phyloP scores from a whole-genome alignment of 208 protist genomes.

The Trypanosomatidae sp. region DNA sequence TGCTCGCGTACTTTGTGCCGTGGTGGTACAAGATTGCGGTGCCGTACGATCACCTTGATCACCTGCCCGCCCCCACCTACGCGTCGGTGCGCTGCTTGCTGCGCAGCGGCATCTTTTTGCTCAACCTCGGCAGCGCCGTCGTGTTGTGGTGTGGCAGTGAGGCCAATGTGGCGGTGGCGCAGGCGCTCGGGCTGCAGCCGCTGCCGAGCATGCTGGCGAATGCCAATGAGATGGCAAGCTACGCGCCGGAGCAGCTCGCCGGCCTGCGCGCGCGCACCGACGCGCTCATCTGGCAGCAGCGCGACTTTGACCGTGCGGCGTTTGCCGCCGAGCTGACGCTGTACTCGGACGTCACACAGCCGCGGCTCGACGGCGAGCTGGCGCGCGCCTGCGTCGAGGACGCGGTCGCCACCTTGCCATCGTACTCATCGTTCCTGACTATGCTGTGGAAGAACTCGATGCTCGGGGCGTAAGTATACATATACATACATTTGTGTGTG shows the following conservation, averaged over 20 bases:
- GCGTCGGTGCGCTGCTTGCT: conserved; percentile 40
- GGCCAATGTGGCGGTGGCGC: conserved; percentile 18
- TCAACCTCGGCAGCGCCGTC: conserved; percentile 32
- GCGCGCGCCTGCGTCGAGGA: too few relatives aligned
- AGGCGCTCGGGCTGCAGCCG: conserved; percentile 20
- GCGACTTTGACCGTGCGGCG: neutral
- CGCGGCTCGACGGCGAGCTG: too few relatives aligned
- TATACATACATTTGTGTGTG: too few relatives aligned
- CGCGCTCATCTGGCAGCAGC: conserved; percentile 7
- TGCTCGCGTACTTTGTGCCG: conserved; percentile 46
- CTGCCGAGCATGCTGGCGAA: neutral
- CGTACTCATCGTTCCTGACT: too few relatives aligned
- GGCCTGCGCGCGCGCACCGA: conserved; percentile 42
- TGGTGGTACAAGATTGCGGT: conserved; percentile 69
- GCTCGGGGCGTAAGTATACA: too few relatives aligned
- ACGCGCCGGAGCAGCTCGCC: conserved; percentile 22
- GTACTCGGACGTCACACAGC: too few relatives aligned
- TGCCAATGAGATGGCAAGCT: neutral
- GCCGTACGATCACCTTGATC: conserved; percentile 20
- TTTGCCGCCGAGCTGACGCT: neutral
- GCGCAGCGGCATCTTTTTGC: conserved; percentile 41
- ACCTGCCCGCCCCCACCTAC: conserved; percentile 38
- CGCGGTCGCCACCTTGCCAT: too few relatives aligned
- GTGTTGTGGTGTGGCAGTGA: conserved; percentile 67
- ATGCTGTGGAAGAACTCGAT: too few relatives aligned